phyloP scores from a whole-genome alignment of 2,329 filamentous ascomycete genomes.

The Monilinia aucupariae region DNA sequence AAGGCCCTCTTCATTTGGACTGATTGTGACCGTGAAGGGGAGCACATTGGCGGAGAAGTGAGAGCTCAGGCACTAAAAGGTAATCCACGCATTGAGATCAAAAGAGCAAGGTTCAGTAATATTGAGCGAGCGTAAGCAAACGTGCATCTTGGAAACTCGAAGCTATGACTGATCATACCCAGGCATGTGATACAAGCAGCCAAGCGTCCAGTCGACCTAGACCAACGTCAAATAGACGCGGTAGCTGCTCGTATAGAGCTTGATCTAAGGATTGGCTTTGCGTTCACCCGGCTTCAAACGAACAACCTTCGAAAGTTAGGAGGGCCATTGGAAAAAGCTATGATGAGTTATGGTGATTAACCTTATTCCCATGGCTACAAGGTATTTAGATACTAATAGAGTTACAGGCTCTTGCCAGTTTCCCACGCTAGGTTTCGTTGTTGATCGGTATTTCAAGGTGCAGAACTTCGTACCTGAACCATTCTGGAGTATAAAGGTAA shows the following conservation, averaged over 20 bases:
- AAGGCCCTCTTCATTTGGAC: constrained; percentile 91
- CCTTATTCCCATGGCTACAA: not conserved
- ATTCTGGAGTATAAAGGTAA: constrained; percentile 89
- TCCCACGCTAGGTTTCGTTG: constrained; percentile 91
- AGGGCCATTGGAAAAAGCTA: constrained; percentile 46
- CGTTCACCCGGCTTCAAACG: constrained; percentile 86
- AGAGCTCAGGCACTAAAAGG: constrained; percentile 70
- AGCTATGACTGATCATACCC: constrained; percentile 15
- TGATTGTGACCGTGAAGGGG: constrained; percentile 95
- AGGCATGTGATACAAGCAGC: constrained; percentile 86
- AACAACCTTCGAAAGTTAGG: constrained; percentile 69
- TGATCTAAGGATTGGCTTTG: constrained; percentile 85
- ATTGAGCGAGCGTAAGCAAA: constrained; percentile 73
- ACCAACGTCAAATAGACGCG: constrained; percentile 80
- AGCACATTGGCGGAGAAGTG: constrained; percentile 92
- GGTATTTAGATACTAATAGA: constrained; percentile 17
- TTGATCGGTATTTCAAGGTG: constrained; percentile 91
- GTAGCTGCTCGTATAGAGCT: constrained; percentile 87
- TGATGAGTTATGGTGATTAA: constrained; percentile 72
- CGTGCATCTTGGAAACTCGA: not conserved
- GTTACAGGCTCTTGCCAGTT: constrained; percentile 80
- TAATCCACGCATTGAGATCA: constrained; percentile 71
- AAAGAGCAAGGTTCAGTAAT: constrained; percentile 89
- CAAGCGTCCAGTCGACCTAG: constrained; percentile 67
- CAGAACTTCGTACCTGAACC: constrained; percentile 87